Conservation (phyloP, 2,329 filamentous ascomycete species). For the Colletotrichum sp. region DNA sequence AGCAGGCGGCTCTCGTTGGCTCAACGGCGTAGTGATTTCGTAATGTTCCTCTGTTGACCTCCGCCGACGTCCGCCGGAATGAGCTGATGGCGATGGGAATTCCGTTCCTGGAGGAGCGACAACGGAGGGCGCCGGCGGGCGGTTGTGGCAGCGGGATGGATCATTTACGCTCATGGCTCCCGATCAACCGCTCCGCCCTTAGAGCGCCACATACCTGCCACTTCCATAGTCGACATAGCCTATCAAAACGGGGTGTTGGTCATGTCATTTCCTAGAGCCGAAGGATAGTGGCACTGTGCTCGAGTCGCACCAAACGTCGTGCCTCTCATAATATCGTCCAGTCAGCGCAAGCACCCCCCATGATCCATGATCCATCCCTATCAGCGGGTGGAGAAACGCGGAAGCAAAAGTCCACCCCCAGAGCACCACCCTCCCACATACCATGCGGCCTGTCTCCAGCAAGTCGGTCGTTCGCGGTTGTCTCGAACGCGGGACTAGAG, state of each 20-base stretch:
- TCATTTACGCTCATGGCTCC: neutral
- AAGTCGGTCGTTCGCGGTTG: neutral
- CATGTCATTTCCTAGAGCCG: neutral
- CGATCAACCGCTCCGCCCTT: neutral
- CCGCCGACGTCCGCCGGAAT: neutral
- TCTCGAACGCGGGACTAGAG: neutral
- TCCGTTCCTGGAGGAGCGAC: neutral
- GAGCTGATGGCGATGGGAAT: neutral
- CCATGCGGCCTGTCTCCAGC: neutral
- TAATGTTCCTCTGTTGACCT: neutral
- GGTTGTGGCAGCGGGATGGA: neutral
- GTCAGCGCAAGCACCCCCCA: neutral
- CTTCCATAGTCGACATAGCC: neutral
- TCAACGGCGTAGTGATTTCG: neutral
- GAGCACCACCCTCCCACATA: neutral
- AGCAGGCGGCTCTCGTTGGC: neutral
- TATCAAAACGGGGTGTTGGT: neutral
- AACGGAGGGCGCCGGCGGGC: neutral
- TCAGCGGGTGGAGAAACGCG: constrained; percentile 7
- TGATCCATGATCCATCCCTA: neutral
- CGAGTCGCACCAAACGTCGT: neutral
- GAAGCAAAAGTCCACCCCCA: neutral
- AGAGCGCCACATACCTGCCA: neutral
- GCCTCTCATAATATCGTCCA: neutral
- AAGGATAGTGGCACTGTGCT: neutral